Evolutionary conservation across 441 rosid genomes (phyloP), one percentile per base, ranked within the genome.

Genomic region (Erodium texanum): DNA sequence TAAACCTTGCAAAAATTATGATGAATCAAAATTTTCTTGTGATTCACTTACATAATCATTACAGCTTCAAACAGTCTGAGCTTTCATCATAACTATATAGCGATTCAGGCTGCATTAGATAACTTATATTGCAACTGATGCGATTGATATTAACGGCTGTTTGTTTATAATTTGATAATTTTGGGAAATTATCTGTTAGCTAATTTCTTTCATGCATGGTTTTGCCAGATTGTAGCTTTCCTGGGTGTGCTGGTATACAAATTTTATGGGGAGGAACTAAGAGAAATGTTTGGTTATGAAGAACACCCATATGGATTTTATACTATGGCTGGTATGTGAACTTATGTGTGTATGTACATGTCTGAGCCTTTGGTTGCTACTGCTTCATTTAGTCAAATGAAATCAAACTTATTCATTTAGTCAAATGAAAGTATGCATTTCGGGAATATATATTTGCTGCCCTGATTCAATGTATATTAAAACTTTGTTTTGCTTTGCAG

Each of bases 241-340:
- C 80, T 95, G 89, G 99, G 98, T 67, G 83, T 92, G 77, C 84
- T 95, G 75, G 93, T 92, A 20, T 95, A 95, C 92, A 95, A 89
- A 70, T 89, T 95, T 65, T 95, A 92, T 24, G 99, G 98, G 15
- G 96, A 87, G 72, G 99, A 94, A 75, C 82, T 94, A 65, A 87
- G 97, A 63, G 99, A 94, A 79, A 94, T 94, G 96, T 94, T 94
- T 75, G 99, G 97, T 74, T 94, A 92, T 62, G 99, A 92, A 68
- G 98, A 95, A 71, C 99, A 95, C 82, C 99, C 99, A 22, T 92
- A 90, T 77, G 99, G 92, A 16, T 95, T 95, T 78, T 95, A 95
- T 75, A 87, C 96, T 14, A 87, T 95, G 89, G 96, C 95, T 71
- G 99, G 99, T 95, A 85, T 65, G 76, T 48, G 63, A 1, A 34